Base-by-base conservation (phyloP, 805 yeast genomes). In the Saccharomycopsis microspora region DNA sequence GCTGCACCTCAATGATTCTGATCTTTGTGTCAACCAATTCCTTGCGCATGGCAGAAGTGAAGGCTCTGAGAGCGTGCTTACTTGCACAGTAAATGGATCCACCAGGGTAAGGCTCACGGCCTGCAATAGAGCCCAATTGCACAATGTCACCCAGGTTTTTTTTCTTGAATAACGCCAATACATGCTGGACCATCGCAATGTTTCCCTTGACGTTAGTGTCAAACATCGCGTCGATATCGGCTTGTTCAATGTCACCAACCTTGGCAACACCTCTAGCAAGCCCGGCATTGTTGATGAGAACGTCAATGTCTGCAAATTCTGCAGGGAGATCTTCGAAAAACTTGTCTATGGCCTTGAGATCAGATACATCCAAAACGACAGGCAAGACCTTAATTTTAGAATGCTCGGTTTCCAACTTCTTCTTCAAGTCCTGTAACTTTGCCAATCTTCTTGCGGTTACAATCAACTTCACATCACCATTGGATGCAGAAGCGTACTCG, bases 341-440 rank as follows among this genome's bases (percentile, higher is more conserved):
- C 28, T 67, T 60, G 54, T 65, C 71, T 53, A 71, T 74, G 32
- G 72, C 70, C 34, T 70, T 75, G 50, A 72, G 67, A 42, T 72
- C 65, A 47, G 78, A 70, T 32, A 83, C 78, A 58, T 81, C 90
- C 42, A 86, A 67, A 49, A 66, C 55, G 30, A 70, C 69, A 33
- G 74, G 62, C 48, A 65, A 64, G 7, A 76, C 71, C 50, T 69
- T 58, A 48, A 77, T 65, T 3, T 60, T 52, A 6, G 82, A 75
- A 60, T 68, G 84, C 42, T 72, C 85, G 83, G 58, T 96, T 75
- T 10, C 96, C 97, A 63, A 78, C 88, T 60, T 96, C 75, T 60
- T 85, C 89, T 61, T 89, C 96, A 44, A 89, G 76, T 60, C 78
- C 84, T 10, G 77, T 67, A 41, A 75, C 70, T 60, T 72, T 76